Base-by-base conservation (phyloP, 768 basidiomycete genomes). In the Tubosaeta sp. region DNA sequence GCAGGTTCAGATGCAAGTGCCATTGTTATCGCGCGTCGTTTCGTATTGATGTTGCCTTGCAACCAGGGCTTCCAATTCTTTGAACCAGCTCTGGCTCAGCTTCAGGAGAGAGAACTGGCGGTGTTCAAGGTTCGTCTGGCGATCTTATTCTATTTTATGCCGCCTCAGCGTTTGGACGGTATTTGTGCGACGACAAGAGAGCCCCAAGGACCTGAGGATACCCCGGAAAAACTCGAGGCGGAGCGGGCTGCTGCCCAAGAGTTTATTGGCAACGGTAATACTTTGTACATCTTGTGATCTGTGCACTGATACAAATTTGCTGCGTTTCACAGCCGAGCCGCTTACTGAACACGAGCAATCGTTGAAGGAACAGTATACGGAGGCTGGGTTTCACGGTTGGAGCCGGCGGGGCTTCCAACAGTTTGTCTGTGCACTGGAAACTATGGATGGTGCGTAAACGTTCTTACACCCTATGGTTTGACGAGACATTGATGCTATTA, bases 31-130 rank as follows among this genome's bases (percentile, higher is more conserved):
- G 8, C n/a, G 35, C n/a, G 10, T 4, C 32, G 13, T 32, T 12
- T 4, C 8, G 13, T 30, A 2, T 32, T 52, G 8, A 51, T 34
- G n/a, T 11, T 29, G 38, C 44, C 19, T 18, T 49, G 22, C 60
- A 94, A 90, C 56, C 87, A 94, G 69, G 95, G 96, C 67, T 95
- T 93, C 78, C 95, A 99, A 63, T 98, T 99, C 77, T 97, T 90
- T 73, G 88, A 94, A 7, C 80, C 84, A 0, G 77, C 85, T 46
- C 69, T 98, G 11, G 77, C 83, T 4, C 83, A 83, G 59, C 72
- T 97, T 24, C 94, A 97, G 64, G 91, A 95, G 59, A 80, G 84
- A 49, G 95, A 97, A 68, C 73, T 87, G 18, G 86, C 86, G 0
- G 89, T 84, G 11, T 85, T 85, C 67, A 88, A 88, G 74, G 89